phyloP scores from a whole-genome alignment of 257 asterid species.

The Schizonepeta tenuifolia region DNA sequence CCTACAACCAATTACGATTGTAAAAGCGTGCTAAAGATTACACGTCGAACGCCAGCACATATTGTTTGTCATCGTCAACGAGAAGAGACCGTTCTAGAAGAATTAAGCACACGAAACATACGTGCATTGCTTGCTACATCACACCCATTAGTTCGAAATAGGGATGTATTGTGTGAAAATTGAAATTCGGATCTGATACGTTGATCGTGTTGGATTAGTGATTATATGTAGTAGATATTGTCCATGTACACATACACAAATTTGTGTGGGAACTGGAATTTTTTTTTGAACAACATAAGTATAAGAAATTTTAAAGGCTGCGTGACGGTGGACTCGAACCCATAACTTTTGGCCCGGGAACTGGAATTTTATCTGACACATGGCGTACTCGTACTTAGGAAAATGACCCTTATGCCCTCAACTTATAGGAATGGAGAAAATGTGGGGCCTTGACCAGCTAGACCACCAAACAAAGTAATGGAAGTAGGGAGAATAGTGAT shows the following conservation, averaged over 20 bases:
- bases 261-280: background rate
- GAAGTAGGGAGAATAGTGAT: conserved; percentile 21
- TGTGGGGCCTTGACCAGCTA: conserved; percentile 33
- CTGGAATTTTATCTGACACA: background rate
- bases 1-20: background rate
- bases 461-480: conserved; percentile 10
- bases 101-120: background rate
- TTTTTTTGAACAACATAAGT: too few species aligned
- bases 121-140: background rate
- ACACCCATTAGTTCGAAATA: background rate
- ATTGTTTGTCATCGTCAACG: background rate
- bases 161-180: background rate
- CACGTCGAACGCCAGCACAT: background rate
- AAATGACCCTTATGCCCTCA: background rate
- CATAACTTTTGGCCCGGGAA: too few species aligned
- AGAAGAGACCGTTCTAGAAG: background rate
- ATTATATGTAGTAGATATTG: background rate
- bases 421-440: background rate
- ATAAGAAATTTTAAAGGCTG: too few species aligned
- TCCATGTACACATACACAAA: background rate
- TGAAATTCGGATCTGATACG: background rate
- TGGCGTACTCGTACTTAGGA: background rate
- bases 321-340: too few species aligned
- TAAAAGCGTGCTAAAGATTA: background rate
- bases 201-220: background rate